Evolutionary conservation across 164 flowering plant species (phyloP).

Genomic region (Chimonanthus praecox): DNA sequence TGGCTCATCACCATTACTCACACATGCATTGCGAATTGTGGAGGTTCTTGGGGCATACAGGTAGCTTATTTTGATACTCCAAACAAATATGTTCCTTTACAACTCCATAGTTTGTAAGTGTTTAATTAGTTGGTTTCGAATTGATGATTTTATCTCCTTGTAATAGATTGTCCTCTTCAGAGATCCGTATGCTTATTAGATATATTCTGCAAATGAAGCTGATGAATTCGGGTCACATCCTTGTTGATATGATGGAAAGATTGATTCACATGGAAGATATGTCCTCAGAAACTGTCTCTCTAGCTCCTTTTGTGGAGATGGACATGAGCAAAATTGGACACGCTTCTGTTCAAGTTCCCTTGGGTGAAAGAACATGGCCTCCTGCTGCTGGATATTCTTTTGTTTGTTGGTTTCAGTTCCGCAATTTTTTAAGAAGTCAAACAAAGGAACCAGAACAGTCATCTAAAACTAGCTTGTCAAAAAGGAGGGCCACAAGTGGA

Average conservation of each 20-base stretch:
- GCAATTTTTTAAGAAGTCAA: constrained; percentile 56
- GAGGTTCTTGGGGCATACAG: constrained; percentile 95
- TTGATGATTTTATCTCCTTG: constrained; percentile 16
- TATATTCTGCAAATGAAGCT: constrained; percentile 75
- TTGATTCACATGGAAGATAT: constrained; percentile 68
- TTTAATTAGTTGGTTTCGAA: constrained; percentile 3
- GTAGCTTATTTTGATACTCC: constrained; percentile 24
- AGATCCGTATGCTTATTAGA: constrained; percentile 74
- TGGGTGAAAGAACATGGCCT: constrained; percentile 99
- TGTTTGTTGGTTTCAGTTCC: constrained; percentile 95
- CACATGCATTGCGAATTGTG: constrained; percentile 74
- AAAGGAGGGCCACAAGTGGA: constrained; percentile 28
- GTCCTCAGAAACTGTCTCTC: constrained; percentile 66
- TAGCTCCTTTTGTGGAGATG: constrained; percentile 94
- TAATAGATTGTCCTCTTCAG: constrained; percentile 79
- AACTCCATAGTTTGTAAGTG: neutral
- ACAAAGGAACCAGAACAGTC: constrained; percentile 49
- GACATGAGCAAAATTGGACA: constrained; percentile 91
- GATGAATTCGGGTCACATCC: constrained; percentile 59
- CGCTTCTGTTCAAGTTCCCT: constrained; percentile 89
- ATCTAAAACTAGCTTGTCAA: constrained; percentile 38
- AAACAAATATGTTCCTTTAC: neutral
- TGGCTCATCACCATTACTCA: constrained; percentile 76
- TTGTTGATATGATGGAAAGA: constrained; percentile 89
- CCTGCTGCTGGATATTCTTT: constrained; percentile 99